phyloP scores from a whole-genome alignment of 2,329 filamentous ascomycete genomes.

The Exophiala sp. region DNA sequence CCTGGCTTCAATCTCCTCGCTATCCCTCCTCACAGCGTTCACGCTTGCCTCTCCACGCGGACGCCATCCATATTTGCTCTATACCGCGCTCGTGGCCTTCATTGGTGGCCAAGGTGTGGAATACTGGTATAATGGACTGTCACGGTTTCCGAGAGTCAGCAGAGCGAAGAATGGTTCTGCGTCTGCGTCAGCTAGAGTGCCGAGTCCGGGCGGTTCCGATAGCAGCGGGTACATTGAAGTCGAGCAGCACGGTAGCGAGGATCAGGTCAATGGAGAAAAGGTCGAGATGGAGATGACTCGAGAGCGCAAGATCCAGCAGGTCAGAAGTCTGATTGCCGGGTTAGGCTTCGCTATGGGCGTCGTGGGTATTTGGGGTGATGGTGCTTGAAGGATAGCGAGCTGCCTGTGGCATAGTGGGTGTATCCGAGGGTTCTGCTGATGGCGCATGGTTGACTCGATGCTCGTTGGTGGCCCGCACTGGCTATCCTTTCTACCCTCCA shows the following conservation, averaged over 20 bases:
- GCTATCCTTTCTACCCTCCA: no score
- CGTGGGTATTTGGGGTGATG: conserved; percentile 46
- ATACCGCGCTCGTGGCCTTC: conserved; percentile 63
- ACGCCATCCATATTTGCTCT: conserved; percentile 84
- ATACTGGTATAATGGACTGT: conserved; percentile 64
- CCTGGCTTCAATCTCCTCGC: conserved; percentile 62
- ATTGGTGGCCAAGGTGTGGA: conserved; percentile 52
- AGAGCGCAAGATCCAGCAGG: conserved; percentile 37
- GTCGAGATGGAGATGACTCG: conserved; percentile 41
- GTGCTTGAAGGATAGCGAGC: conserved; percentile 29
- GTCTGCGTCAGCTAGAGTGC: conserved; percentile 5
- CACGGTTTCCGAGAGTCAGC: conserved; percentile 45
- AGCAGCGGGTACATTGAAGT: conserved; percentile 27
- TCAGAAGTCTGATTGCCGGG: conserved; percentile 38
- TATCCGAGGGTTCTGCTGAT: no score
- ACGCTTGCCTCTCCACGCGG: conserved; percentile 65
- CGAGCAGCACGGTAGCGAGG: conserved; percentile 28
- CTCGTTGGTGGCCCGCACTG: no score
- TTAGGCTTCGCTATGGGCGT: conserved; percentile 43
- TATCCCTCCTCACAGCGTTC: conserved; percentile 72
- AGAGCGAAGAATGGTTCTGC: not conserved
- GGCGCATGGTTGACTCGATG: no score
- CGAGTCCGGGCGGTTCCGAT: conserved; percentile 19
- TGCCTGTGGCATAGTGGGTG: no score
- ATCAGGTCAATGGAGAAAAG: conserved; percentile 43